A percentile compares a stretch with the other conserved stretches of the same genome.
Conservation (phyloP, 73 alveolate genomes). For the Uronychia binucleata region DNA sequence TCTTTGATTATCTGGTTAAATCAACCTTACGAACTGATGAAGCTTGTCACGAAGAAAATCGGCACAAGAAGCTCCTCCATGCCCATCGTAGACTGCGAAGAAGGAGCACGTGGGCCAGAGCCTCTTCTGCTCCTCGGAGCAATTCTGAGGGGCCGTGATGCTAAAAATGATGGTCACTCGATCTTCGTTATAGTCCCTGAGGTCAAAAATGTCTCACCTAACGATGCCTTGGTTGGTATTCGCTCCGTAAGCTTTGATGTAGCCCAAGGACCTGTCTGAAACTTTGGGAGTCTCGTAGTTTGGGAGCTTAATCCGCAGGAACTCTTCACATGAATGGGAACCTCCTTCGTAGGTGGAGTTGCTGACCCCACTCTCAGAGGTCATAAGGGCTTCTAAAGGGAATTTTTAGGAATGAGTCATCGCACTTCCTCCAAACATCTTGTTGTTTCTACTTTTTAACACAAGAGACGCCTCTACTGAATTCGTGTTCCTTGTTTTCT, state of each 20-base stretch:
- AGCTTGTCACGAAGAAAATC: slow-evolving; percentile 70
- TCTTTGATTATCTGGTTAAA: slow-evolving; percentile 32
- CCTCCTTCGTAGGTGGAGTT: neutral
- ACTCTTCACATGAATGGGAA: neutral
- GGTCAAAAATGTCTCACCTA: neutral
- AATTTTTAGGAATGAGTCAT: neutral
- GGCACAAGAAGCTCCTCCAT: slow-evolving; percentile 85
- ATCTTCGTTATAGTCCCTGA: slow-evolving; percentile 84
- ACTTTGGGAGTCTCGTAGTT: neutral
- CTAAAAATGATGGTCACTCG: slow-evolving; percentile 77
- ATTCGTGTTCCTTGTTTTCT: neutral
- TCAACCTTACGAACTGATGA: slow-evolving; percentile 53
- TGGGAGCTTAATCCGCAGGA: neutral
- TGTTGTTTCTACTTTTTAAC: neutral
- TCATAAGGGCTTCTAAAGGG: neutral
- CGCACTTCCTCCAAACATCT: neutral
- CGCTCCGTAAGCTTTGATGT: slow-evolving; percentile 72
- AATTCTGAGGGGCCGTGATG: slow-evolving; percentile 62
- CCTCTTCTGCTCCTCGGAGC: neutral
- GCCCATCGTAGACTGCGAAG: slow-evolving; percentile 86
- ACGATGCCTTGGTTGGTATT: slow-evolving; percentile 80
- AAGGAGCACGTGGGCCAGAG: slow-evolving; percentile 59
- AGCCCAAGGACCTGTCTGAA: slow-evolving; percentile 68
- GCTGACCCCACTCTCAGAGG: neutral
- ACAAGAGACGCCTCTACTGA: neutral